Evolutionary conservation across 2,329 filamentous ascomycete genomes (phyloP), one percentile per base, ranked within the genome.

Genomic region (Paramyrothecium sp.): DNA sequence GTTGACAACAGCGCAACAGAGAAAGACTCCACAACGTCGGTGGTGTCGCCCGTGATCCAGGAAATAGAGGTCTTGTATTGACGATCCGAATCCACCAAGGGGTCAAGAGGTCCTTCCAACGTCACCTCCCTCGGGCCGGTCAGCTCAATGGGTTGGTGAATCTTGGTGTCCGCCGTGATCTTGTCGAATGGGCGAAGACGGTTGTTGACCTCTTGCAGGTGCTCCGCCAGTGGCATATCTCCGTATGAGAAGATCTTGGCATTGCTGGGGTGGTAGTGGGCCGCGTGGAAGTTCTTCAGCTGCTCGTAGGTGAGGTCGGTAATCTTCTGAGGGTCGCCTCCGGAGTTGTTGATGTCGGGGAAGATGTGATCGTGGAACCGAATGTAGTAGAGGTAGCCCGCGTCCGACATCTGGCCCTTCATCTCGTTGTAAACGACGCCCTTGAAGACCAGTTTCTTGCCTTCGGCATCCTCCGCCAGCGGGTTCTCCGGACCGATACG

Each of bases 351-450:
- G 72, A 99, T 89, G 41, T 89, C 89, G 0, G 95, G 95, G 70
- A 96, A 95, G 55, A 99, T 91, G 71, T 95, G 89, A 66, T 98
- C 92, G 70, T 96, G 92, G 74, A 96, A 99, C 54, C 89, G 85
- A 64, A 97, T 96, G 73, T 97, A 98, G 78, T 91, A 99, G 1
- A 98, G 80, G 68, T 99, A 99, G 63, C 92, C 92, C 7, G 94
- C 92, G 72, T 99, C 95, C 2, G 95, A 98, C 88, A 98, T 96
- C 70, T 97, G 93, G 0, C 95, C 95, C 77, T 99, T 99, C 95
- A 99, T 99, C 78, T 99, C 95, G 68, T 99, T 99, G 78, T 98
- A 98, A 1, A 98, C 94, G 1, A 98, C 95, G 23, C 94, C 94
- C 77, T 98, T 98, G 81, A 98, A 98, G 1, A 97, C 91, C 46